These are phyloP conservation scores for Firmiana major DNA, from an alignment of 345 rosid genomes.

Conservation along the genomic window DNA sequence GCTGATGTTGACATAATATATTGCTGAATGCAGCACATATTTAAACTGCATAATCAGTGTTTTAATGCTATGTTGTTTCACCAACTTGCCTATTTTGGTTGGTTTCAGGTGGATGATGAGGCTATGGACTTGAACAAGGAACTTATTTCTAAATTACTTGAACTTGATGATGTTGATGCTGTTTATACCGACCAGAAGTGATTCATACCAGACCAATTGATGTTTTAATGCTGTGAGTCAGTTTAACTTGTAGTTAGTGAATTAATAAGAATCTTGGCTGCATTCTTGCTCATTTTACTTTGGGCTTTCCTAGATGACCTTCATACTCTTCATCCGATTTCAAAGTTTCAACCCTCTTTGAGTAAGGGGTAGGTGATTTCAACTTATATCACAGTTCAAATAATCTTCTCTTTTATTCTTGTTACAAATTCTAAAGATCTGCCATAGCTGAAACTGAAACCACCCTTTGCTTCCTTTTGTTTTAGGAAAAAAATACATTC, in stretches of 20 bases:
- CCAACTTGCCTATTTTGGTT: conserved; percentile 35
- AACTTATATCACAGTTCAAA: background rate
- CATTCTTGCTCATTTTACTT: background rate
- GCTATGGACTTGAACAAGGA: conserved; percentile 85
- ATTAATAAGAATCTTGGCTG: background rate
- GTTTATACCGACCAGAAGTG: conserved; percentile 76
- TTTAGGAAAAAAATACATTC: background rate
- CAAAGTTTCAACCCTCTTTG: background rate
- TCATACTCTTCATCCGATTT: background rate
- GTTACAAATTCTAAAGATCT: background rate
- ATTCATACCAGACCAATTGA: conserved; percentile 13
- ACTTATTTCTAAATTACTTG: conserved; percentile 68
- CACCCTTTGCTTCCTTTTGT: background rate
- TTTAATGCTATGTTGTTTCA: background rate
- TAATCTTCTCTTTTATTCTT: background rate
- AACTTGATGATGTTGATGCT: conserved; percentile 85
- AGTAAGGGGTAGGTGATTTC: background rate
- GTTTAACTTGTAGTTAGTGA: background rate
- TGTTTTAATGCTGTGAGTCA: background rate
- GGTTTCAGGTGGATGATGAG: conserved; percentile 79
- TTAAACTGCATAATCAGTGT: background rate
- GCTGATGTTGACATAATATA: background rate
- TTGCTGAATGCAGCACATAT: background rate
- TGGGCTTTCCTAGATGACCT: background rate
- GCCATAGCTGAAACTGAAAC: background rate